Base-by-base conservation (phyloP, 306 rosid genomes). In the Benincasa hispida region DNA sequence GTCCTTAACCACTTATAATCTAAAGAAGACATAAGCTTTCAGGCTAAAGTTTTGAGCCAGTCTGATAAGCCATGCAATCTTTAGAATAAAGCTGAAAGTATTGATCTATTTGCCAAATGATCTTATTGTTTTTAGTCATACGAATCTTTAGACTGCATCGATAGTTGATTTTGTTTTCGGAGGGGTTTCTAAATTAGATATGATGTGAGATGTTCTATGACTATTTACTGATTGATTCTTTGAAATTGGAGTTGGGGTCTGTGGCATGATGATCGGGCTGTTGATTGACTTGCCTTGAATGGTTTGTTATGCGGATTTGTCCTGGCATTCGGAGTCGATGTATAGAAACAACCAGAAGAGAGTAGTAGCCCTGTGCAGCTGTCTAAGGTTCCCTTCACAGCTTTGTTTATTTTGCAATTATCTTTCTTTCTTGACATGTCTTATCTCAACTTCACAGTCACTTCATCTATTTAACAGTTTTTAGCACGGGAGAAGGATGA, bases 181-280 rank as follows among this genome's bases (percentile, higher is more conserved):
- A 24, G 6, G 39, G 81, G 34, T 62, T 30, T 50, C 42, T 50
- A 47, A 21, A 18, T 35, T 74, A 11, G 41, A 24, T 34, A 57
- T 67, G 37, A 74, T 84, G 42, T 69, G 82, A 85, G 93, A 81
- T 87, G 83, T 87, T 91, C 89, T 90, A 83, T 90, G 86, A 88
- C 87, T 89, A 76, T 88, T 84, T 84, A 87, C 80, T 77, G 85
- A 81, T 88, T 90, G 92, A 93, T 93, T 95, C 96, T 89, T 85
- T 85, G 89, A 87, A 89, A 84, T 92, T 92, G 96, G 99, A 95
- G 99, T 96, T 95, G 98, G 93, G 96, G 86, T 89, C 91, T 85
- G 88, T 83, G 96, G 68, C 90, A 92, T 87, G 90, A 80, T 82
- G 81, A 79, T 81, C 83, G 86, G 93, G 84, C 32, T 69, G 90